Evolutionary conservation across 1,284 basidiomycete genomes (phyloP).

Genomic region (Trichosporon ovoides): DNA sequence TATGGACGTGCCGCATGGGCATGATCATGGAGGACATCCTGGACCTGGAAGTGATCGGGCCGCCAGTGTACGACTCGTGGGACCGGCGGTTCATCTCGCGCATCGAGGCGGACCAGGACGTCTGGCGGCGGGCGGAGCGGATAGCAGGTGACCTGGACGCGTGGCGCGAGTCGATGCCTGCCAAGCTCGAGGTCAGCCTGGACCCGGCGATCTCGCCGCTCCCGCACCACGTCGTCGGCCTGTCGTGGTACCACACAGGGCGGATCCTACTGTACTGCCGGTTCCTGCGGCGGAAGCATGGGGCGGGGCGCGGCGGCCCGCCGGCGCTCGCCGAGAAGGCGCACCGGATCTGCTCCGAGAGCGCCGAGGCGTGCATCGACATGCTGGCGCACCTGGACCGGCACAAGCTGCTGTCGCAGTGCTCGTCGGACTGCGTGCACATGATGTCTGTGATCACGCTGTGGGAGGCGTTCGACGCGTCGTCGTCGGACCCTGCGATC

Average conservation of each 20-base stretch:
- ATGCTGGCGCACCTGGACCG: slow-evolving; percentile 35
- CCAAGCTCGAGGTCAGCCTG: slow-evolving; percentile 26
- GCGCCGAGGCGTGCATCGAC: slow-evolving; percentile 34
- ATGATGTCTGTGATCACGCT: slow-evolving; percentile 40
- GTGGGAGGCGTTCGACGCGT: slow-evolving; percentile 33
- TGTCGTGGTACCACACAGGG: slow-evolving; percentile 42
- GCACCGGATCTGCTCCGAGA: slow-evolving; percentile 34
- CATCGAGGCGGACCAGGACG: slow-evolving; percentile 9
- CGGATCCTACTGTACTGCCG: slow-evolving; percentile 39
- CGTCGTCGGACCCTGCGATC: slow-evolving; percentile 20
- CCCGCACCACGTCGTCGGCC: slow-evolving; percentile 37
- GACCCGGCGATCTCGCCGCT: slow-evolving; percentile 24
- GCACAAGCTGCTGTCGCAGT: slow-evolving; percentile 31
- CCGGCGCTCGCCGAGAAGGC: slow-evolving; percentile 18
- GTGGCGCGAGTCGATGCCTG: slow-evolving; percentile 31
- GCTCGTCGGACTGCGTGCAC: slow-evolving; percentile 43
- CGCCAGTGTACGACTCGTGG: slow-evolving; percentile 16
- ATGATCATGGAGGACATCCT: slow-evolving; percentile 44
- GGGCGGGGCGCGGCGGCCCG: slow-evolving; percentile 4
- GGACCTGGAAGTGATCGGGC: slow-evolving; percentile 33
- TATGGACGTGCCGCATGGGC: slow-evolving; percentile 38
- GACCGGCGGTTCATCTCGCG: slow-evolving; percentile 13
- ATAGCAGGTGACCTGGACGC: slow-evolving; percentile 28
- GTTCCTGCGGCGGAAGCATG: slow-evolving; percentile 27
- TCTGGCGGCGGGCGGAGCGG: slow-evolving; percentile 16